A percentile compares a stretch with the other conserved stretches of the same genome.
phyloP scores from a whole-genome alignment of 2,329 filamentous ascomycete species.

The Madurella mycetomatis region DNA sequence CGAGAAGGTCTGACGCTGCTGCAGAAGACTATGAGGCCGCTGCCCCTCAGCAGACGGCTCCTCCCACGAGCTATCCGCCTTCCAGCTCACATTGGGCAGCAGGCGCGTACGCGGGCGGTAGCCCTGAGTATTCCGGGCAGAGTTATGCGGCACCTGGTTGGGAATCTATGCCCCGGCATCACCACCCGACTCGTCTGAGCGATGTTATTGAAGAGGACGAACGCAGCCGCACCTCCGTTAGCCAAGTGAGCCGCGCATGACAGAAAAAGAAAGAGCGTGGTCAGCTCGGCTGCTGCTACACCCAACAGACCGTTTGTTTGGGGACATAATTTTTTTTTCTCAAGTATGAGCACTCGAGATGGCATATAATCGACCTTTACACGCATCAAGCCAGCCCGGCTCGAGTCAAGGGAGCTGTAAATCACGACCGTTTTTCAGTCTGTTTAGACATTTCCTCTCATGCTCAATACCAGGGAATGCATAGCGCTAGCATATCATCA shows the following conservation, averaged over 20 bases:
- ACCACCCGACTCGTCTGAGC: slow-evolving; percentile 82
- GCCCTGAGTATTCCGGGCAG: slow-evolving; percentile 60
- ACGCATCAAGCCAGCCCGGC: slow-evolving; percentile 1
- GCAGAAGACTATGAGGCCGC: slow-evolving; percentile 57
- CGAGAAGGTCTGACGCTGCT: slow-evolving; percentile 46
- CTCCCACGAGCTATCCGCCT: slow-evolving; percentile 34
- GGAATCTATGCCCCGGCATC: slow-evolving; percentile 73
- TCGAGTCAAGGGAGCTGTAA: background rate
- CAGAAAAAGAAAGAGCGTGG: background rate
- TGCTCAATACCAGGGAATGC: background rate
- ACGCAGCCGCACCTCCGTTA: slow-evolving; percentile 68
- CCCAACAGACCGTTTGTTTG: no score
- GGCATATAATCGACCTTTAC: background rate
- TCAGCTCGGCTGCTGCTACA: background rate
- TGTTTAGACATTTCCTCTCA: slow-evolving; percentile 2
- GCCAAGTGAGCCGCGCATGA: slow-evolving; percentile 51
- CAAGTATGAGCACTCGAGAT: background rate
- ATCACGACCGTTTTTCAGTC: slow-evolving; percentile 2
- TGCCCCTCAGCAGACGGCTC: slow-evolving; percentile 35
- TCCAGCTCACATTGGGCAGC: slow-evolving; percentile 40
- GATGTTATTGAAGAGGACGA: slow-evolving; percentile 86
- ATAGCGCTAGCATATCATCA: slow-evolving; percentile 6
- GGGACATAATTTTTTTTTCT: no score
- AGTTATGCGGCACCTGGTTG: slow-evolving; percentile 66
- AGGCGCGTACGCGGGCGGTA: slow-evolving; percentile 34